These are phyloP conservation scores for Narthecium ossifragum DNA, from an alignment of 106 monocot species.

Conservation along the genomic window DNA sequence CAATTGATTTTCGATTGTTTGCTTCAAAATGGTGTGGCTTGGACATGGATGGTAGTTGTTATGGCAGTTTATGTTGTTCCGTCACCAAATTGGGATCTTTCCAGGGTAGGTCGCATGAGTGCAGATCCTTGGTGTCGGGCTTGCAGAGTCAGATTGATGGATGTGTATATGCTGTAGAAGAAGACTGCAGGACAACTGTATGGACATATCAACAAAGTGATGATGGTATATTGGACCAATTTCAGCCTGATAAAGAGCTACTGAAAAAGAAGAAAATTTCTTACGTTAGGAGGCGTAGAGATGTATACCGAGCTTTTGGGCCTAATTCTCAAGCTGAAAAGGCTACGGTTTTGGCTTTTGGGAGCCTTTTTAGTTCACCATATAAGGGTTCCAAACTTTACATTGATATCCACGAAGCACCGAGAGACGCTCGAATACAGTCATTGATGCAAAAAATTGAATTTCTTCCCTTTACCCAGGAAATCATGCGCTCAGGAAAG, in stretches of 20 bases:
- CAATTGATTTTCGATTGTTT: slow-evolving; percentile 84
- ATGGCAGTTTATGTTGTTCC: slow-evolving; percentile 38
- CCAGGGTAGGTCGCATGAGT: slow-evolving; percentile 24
- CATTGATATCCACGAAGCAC: slow-evolving; percentile 69
- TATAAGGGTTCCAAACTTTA: slow-evolving; percentile 77
- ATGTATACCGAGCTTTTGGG: slow-evolving; percentile 67
- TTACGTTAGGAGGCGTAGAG: slow-evolving; percentile 60
- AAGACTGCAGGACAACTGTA: slow-evolving; percentile 92
- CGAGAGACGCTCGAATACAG: slow-evolving; percentile 34
- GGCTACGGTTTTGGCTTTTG: slow-evolving; percentile 63
- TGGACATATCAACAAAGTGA: slow-evolving; percentile 81
- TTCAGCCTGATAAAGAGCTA: slow-evolving; percentile 67
- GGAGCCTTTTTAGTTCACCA: slow-evolving; percentile 63
- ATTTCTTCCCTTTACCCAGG: slow-evolving; percentile 71
- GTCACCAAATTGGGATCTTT: slow-evolving; percentile 18
- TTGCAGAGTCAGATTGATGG: slow-evolving; percentile 21
- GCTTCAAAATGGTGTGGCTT: slow-evolving; percentile 63
- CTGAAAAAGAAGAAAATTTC: slow-evolving; percentile 64
- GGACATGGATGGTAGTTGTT: slow-evolving; percentile 44
- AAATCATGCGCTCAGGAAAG: slow-evolving; percentile 63
- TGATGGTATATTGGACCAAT: slow-evolving; percentile 58
- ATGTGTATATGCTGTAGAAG: slow-evolving; percentile 67
- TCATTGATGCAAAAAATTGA: slow-evolving; percentile 42
- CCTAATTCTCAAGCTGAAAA: slow-evolving; percentile 52
- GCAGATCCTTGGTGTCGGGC: slow-evolving; percentile 60